Evolutionary conservation across 768 basidiomycete genomes (phyloP), one percentile per base, ranked within the genome.

Genomic region (Rhizopogon rudus): DNA sequence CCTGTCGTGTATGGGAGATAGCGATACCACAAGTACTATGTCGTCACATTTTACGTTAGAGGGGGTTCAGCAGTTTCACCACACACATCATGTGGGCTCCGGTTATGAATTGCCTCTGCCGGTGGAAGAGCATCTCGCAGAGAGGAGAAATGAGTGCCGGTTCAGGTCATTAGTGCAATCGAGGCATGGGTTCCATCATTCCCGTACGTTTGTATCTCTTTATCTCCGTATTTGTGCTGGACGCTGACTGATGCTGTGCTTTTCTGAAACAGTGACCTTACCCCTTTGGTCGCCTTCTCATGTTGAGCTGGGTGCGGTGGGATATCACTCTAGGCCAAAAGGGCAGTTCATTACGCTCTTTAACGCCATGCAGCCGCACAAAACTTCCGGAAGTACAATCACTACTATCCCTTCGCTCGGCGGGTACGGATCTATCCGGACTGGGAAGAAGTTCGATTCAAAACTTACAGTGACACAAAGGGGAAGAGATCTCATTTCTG

Each of bases 341-440:
- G 88, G 88, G 2, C 66, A 70, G 31, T 91, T 91, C 56, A 70
- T 86, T 48, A 84, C 81, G 9, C 74, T 90, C 6, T 82, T 89
- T 67, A 86, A 88, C 64, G 78, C 84, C 1, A 77, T 81, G 67
- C 69, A 75, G 50, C 83, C 81, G 0, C 67, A 66, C 28, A 73
- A 75, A 55, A 71, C 79, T 3, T 63, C 72, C 1, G 71, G 75
- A 20, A 75, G 73, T 6, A 61, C 62, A 6, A 70, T 78, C 33
- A 72, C 67, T 52, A 69, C 64, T 31, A 68, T 89, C 46, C 80
- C 84, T 6, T 81, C 82, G 5, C 66, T 88, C 6, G 69, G 73
- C 49, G 84, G 83, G 3, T 87, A 83, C 64, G 86, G 86, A 5
- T 67, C 71, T 22, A 74, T 82, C 9, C 62, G 63, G 9, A 67